phyloP scores from a whole-genome alignment of 163 green algal genomes.

The Coccomyxa subellipsoidea region DNA sequence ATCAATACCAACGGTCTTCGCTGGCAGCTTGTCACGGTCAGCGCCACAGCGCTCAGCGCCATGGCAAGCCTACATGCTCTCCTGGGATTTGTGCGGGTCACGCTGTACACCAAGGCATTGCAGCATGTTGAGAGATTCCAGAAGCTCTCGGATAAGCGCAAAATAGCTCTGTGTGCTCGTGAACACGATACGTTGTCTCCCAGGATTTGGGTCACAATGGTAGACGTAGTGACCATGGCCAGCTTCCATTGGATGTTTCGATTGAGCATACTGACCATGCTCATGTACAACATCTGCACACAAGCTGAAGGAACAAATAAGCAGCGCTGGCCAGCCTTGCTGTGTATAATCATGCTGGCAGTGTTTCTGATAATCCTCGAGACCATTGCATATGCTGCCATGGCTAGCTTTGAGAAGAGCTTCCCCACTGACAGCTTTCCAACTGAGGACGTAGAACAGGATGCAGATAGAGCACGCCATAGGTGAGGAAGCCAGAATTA shows the following conservation, averaged over 20 bases:
- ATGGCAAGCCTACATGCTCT: slow-evolving; percentile 3
- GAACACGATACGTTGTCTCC: neutral
- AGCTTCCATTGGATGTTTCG: slow-evolving; percentile 7
- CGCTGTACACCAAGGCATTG: slow-evolving; percentile 2
- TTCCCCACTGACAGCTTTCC: slow-evolving; percentile 3
- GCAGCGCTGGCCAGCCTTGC: slow-evolving; percentile 2
- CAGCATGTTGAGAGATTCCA: slow-evolving; percentile 9
- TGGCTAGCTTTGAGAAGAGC: slow-evolving; percentile 5
- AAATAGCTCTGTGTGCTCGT: neutral
- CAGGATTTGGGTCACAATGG: slow-evolving; percentile 5
- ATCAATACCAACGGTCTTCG: neutral
- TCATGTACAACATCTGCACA: slow-evolving; percentile 11
- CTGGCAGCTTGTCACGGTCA: slow-evolving; percentile 4
- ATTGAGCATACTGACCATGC: slow-evolving; percentile 1
- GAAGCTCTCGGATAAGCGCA: neutral
- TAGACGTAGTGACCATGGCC: neutral
- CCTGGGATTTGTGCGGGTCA: slow-evolving; percentile 5
- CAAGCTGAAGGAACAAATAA: slow-evolving; percentile 6
- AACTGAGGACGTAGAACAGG: neutral
- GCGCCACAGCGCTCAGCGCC: neutral
- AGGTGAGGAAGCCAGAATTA: too few relatives aligned
- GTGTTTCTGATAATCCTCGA: neutral
- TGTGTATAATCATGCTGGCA: neutral
- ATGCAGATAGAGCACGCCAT: neutral
- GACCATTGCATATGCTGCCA: slow-evolving; percentile 5